Conservation (phyloP, 106 monocot genomes). For the Phalaenopsis equestris region DNA sequence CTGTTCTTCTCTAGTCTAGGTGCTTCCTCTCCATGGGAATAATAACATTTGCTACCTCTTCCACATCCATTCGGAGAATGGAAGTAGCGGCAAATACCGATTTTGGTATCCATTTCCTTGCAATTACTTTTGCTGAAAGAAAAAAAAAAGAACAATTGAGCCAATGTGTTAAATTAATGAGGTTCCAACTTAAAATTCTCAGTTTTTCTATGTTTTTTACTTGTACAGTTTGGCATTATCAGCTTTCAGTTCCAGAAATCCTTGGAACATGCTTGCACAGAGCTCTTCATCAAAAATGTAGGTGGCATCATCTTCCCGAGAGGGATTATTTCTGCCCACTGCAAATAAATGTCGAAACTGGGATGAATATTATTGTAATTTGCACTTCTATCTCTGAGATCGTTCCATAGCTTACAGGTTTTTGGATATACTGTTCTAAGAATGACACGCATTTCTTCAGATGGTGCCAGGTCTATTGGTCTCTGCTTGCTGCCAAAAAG, state of each 20-base stretch:
- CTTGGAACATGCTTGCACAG: background rate
- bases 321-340: background rate
- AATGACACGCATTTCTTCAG: slow-evolving; percentile 30
- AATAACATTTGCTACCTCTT: slow-evolving; percentile 19
- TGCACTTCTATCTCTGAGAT: background rate
- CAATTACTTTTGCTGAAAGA: background rate
- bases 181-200: background rate
- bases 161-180: background rate
- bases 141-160: background rate
- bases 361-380: background rate
- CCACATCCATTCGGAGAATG: slow-evolving; percentile 19
- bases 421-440: slow-evolving; percentile 10
- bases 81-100: slow-evolving; percentile 17
- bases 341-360: background rate
- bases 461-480: slow-evolving; percentile 25
- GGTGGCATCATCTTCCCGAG: background rate
- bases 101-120: slow-evolving; percentile 2
- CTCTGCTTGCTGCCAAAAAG: slow-evolving; percentile 22
- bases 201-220: background rate
- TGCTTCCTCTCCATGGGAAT: slow-evolving; percentile 18
- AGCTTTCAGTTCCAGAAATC: slow-evolving; percentile 2
- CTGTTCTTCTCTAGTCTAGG: background rate
- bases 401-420: slow-evolving; percentile 6
- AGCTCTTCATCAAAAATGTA: background rate
- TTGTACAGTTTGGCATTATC: background rate